Evolutionary conservation across 2,329 filamentous ascomycete genomes (phyloP), one percentile per base, ranked within the genome.

Genomic region (Sporothrix phasma): DNA sequence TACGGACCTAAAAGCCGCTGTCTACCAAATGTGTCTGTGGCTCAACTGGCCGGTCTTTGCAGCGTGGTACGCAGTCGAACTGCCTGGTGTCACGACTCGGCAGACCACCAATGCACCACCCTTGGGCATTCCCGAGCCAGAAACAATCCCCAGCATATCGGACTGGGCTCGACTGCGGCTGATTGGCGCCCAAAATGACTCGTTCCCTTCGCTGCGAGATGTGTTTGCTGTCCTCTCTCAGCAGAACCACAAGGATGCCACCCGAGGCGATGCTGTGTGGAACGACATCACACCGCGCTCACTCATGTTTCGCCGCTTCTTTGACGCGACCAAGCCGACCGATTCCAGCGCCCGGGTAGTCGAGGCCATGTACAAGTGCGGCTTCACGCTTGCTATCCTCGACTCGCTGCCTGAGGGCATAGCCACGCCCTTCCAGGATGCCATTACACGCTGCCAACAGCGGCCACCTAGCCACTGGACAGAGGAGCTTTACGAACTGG

Each of bases 361-460:
- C 2, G 87, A 94, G 71, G 80, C 87, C 26, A 87, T 97, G 76
- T 81, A 87, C 65, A 78, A 84, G 49, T 87, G 87, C 66, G 87
- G 88, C 0, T 84, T 96, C 54, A 86, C 82, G 6, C 75, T 76
- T 10, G 78, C 82, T 26, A 77, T 92, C 58, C 81, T 97, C 17
- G 90, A 96, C 67, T 92, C 89, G 0, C 78, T 97, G 1, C 93
- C 94, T 1, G 91, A 96, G 74, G 86, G 90, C 29, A 80, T 97
- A n/a, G 82, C 89, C 62, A 84, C 88, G 2, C 88, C 90, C 0
- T 79, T 97, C 15, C 88, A 88, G 72, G 92, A 97, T 75, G 86
- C 88, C 5, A 91, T 97, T 46, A 84, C 87, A n/a, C 82, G 85
- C 67, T 96, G 90, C 68, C 92, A 96, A 73, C 83, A 86, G n/a